These are phyloP conservation scores for Candida xiaguanensis DNA, from an alignment of 805 yeast genomes.

Conservation along the genomic window DNA sequence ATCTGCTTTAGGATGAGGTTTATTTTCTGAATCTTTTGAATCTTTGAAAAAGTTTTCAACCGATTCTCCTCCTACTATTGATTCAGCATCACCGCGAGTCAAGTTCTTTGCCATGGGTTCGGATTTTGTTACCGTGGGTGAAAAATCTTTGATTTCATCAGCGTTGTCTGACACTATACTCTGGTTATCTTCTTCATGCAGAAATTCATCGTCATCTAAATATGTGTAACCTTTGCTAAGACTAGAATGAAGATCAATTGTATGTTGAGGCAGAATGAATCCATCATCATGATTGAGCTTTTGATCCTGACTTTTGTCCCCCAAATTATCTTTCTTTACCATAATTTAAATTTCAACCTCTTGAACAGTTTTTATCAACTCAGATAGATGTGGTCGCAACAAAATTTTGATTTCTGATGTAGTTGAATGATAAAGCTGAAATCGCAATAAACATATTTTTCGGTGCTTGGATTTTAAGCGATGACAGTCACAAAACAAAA, in stretches of 20 bases:
- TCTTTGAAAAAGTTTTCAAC: constrained; percentile 5
- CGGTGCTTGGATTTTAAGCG: background rate
- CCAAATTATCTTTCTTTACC: background rate
- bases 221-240: background rate
- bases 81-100: constrained; percentile 35
- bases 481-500: too few relatives aligned
- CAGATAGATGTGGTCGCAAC: too few relatives aligned
- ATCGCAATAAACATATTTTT: background rate
- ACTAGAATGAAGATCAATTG: constrained; percentile 5
- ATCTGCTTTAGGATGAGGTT: constrained; percentile 13
- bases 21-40: background rate
- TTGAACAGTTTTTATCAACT: too few relatives aligned
- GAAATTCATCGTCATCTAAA: constrained; percentile 8
- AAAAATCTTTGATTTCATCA: background rate
- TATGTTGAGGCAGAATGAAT: constrained; percentile 11
- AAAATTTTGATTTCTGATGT: too few relatives aligned
- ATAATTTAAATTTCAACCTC: background rate
- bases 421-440: background rate
- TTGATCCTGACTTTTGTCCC: too few relatives aligned
- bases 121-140: background rate
- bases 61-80: constrained; percentile 50
- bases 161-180: background rate
- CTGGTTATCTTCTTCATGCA: constrained; percentile 8
- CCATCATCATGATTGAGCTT: background rate
- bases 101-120: constrained; percentile 10